These are phyloP conservation scores for Monosporozyma aerobia DNA, from an alignment of 805 yeast genomes.

Conservation along the genomic window DNA sequence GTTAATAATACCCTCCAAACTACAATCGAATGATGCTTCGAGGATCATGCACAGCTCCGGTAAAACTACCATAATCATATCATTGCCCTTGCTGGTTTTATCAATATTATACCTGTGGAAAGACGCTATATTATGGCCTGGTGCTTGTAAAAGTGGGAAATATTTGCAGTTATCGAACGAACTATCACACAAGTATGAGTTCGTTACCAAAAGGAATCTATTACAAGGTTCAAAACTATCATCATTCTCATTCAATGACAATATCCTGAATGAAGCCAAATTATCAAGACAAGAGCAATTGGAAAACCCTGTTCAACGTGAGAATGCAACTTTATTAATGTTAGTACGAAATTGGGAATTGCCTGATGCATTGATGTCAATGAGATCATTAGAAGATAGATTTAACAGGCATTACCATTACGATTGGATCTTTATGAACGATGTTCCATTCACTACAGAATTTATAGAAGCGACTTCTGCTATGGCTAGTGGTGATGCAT, in stretches of 20 bases:
- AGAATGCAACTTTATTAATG: slow-evolving; percentile 81
- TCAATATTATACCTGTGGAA: background rate
- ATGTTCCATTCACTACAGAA: slow-evolving; percentile 55
- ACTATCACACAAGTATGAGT: slow-evolving; percentile 13
- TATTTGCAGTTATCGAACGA: slow-evolving; percentile 8
- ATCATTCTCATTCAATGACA: slow-evolving; percentile 16
- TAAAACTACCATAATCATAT: background rate
- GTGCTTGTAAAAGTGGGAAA: background rate
- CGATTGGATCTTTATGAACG: slow-evolving; percentile 75
- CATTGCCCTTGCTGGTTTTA: background rate
- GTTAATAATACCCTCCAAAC: background rate
- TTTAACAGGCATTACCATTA: slow-evolving; percentile 59
- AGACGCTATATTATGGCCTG: background rate
- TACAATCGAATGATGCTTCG: background rate
- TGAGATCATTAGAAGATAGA: slow-evolving; percentile 70
- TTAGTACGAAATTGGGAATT: slow-evolving; percentile 76
- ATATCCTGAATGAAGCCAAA: background rate
- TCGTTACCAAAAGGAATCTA: slow-evolving; percentile 7
- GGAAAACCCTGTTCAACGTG: slow-evolving; percentile 2
- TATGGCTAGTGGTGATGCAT: slow-evolving; percentile 55
- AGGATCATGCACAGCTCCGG: background rate
- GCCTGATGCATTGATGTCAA: slow-evolving; percentile 60
- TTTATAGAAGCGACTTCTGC: slow-evolving; percentile 52
- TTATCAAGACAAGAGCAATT: background rate
- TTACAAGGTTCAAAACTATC: slow-evolving; percentile 17